Base-by-base conservation (phyloP, 768 basidiomycete genomes). In the Mycena pura region DNA sequence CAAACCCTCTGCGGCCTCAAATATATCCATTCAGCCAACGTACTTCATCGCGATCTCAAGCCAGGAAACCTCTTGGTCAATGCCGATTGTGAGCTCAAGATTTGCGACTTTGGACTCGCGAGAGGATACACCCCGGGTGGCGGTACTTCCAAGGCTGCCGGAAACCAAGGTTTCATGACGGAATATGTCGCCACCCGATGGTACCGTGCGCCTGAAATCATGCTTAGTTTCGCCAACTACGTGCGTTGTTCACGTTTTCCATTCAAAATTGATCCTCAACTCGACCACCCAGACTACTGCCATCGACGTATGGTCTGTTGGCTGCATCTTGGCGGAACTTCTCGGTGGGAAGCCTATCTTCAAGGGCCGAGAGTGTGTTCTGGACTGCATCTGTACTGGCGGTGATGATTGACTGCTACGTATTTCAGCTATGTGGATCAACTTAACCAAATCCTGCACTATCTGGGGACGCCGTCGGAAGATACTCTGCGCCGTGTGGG, bases 161-260 rank as follows among this genome's bases (percentile, higher is more conserved):
- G 89, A 34, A 91, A 92, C 69, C 91, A 90, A 70, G 96, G 96
- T 0, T 98, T 99, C 78, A 98, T 99, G 96, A 99, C 97, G 0
- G 97, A 99, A 78, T 99, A 96, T 74, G 92, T 99, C 29, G 96
- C 96, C n/a, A 99, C 96, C 8, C 84, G 96, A 57, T 99, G 96
- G 96, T 99, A 99, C 74, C 84, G 96, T 32, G 96, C 96, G 21
- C 96, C 97, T 0, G 97, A 99, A 78, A 99, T 99, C 77, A 99
- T 99, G 97, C 74, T 99, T 68, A 95, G 93, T 79, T 96, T 95
- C 68, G 93, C 93, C 21, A 95, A 95, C 78, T 95, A 95, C 70
- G 95, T 95, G 67, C 74, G 91, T 79, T 13, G 22, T 39, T 49
- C 24, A 57, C 34, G 25, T 58, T 15, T 21, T 32, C 14, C 28